Evolutionary conservation across 208 protist genomes (phyloP), one percentile per base, ranked within the genome.

Genomic region (Wallacemonas collosoma): DNA sequence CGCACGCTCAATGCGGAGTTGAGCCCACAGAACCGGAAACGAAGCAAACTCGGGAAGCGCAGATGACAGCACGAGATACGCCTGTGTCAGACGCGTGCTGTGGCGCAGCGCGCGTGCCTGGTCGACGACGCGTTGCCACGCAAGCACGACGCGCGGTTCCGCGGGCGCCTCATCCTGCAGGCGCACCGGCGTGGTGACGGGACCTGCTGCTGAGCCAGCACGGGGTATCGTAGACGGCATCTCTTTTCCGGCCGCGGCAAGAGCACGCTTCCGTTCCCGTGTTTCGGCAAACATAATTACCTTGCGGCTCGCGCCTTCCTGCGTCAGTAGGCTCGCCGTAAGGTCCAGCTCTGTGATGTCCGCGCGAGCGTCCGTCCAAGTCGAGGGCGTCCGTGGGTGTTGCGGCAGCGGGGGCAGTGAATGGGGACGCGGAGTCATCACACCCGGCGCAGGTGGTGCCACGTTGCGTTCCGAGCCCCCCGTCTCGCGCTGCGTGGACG

Each of bases 1-100:
- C 26, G 83, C 86, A 9, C 90, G 85, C 47, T 80, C 79, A 35
- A 62, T 73, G 44, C 77, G 74, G 15, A 85, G 71, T 47, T 44
- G n/a, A 17, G 72, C 61, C 40, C 48, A 65, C 35, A 45, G 60
- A 4, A 15, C 36, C 1, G 65, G 51, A 35, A 50, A 40, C n/a
- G 45, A n/a, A 0, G 65, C 68, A 36, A 54, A 62, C 11, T 61
- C 61, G 3, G 74, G 77, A 15, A 75, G 53, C 5, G 72, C 62
- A 38, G 76, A 60, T 40, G 82, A 88, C 12, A 79, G 47, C 38
- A 72, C 68, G 6, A 75, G 54, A 57, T 83, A 88, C 51, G 71
- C 65, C 45, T 83, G 71, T 12, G 48, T 71, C 51, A 72, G 75
- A 9, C 73, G 73, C 11, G 51, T 60, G 8, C 44, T 47, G 2